A percentile compares a stretch with the other conserved stretches of the same genome.
These are phyloP conservation scores for Arabidopsis arenosa DNA, from an alignment of 345 rosid genomes.

Conservation along the genomic window DNA sequence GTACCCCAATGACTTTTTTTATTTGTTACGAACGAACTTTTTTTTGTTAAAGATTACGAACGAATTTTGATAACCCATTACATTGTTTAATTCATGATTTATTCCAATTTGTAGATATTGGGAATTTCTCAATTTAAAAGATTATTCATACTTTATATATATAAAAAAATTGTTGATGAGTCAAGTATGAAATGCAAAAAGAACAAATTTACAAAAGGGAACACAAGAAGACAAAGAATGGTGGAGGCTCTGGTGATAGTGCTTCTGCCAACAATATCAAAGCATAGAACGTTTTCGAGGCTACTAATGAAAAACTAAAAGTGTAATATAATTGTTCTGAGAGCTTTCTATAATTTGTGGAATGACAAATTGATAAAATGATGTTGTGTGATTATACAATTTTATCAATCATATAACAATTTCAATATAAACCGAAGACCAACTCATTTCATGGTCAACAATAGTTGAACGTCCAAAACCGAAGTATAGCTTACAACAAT, in stretches of 20 bases:
- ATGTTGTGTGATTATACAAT: too few species aligned
- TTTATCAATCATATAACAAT: too few species aligned
- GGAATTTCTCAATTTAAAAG: not conserved
- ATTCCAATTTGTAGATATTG: not conserved
- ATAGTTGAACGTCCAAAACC: too few species aligned
- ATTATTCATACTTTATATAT: not conserved
- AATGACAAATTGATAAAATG: not conserved
- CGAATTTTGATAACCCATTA: constrained; percentile 6
- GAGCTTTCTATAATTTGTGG: not conserved
- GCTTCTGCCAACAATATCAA: constrained; percentile 32
- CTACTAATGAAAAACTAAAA: not conserved
- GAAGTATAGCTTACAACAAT: too few species aligned
- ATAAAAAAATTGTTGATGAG: not conserved
- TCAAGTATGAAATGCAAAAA: constrained; percentile 13
- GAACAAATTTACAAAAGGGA: constrained; percentile 1
- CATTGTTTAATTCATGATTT: constrained; percentile 5
- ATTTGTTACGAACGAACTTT: too few species aligned
- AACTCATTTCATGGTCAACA: too few species aligned
- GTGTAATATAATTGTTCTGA: not conserved
- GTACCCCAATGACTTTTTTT: too few species aligned
- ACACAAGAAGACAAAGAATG: constrained; percentile 30
- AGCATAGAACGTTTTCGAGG: constrained; percentile 29
- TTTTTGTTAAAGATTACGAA: too few species aligned
- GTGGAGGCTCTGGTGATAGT: constrained; percentile 37
- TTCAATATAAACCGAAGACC: too few species aligned